These are phyloP conservation scores for Penicillium sp. DNA, from an alignment of 2,329 filamentous ascomycete genomes.

Conservation along the genomic window DNA sequence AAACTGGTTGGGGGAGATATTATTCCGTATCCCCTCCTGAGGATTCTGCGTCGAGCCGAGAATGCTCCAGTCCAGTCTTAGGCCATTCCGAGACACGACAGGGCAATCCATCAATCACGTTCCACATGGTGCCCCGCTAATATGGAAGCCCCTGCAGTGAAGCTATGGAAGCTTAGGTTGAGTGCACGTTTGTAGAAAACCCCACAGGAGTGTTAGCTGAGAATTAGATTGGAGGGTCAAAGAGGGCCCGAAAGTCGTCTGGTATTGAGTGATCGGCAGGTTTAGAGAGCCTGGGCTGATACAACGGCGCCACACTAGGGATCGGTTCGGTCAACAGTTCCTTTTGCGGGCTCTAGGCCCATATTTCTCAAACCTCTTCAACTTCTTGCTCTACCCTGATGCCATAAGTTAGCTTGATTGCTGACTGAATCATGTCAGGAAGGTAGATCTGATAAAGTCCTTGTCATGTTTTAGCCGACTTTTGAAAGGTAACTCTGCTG, in stretches of 20 bases:
- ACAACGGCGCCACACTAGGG: not conserved
- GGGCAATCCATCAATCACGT: not conserved
- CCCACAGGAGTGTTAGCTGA: not conserved
- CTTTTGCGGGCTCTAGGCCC: not conserved
- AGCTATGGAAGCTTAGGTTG: not conserved
- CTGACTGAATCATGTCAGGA: not conserved
- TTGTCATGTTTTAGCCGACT: not conserved
- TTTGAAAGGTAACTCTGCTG: not conserved
- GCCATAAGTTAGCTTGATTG: not conserved
- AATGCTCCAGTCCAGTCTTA: not conserved
- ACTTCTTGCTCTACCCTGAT: not conserved
- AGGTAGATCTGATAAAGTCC: not conserved
- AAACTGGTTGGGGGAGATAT: not conserved
- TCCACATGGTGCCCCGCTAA: not conserved
- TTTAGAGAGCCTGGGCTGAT: conserved; percentile 4
- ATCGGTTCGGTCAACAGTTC: not conserved
- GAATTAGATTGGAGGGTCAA: conserved; percentile 12
- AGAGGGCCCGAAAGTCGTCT: conserved; percentile 4
- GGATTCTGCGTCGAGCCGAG: not conserved
- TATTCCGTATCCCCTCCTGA: not conserved
- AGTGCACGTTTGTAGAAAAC: not conserved
- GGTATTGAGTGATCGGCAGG: conserved; percentile 13
- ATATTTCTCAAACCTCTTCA: not conserved
- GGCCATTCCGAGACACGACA: not conserved
- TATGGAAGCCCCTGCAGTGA: not conserved